These are phyloP conservation scores for Alliaria petiolata DNA, from an alignment of 345 rosid genomes.

Conservation along the genomic window DNA sequence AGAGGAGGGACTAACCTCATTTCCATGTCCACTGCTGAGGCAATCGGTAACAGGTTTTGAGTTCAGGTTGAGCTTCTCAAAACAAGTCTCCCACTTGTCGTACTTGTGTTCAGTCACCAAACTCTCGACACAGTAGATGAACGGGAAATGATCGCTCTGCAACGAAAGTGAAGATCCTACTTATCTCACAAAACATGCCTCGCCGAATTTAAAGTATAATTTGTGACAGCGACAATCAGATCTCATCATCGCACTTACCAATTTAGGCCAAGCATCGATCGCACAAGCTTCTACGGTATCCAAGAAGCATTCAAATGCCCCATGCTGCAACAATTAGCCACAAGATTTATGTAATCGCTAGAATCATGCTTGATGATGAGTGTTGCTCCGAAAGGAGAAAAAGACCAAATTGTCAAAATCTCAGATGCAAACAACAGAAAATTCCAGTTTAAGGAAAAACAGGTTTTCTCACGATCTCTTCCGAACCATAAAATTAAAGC, in stretches of 20 bases:
- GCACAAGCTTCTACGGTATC: conserved; percentile 94
- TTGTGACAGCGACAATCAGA: background rate
- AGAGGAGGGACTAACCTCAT: conserved; percentile 42
- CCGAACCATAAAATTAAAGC: background rate
- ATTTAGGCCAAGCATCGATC: conserved; percentile 60
- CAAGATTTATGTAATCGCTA: background rate
- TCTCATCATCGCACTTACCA: conserved; percentile 43
- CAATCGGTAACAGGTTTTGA: conserved; percentile 58
- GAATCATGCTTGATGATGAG: background rate
- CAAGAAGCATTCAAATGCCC: conserved; percentile 72
- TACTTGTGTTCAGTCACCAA: conserved; percentile 50
- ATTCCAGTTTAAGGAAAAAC: background rate
- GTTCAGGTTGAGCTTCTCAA: conserved; percentile 50
- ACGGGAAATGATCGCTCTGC: conserved; percentile 75
- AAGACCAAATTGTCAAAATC: background rate
- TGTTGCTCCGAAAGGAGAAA: background rate
- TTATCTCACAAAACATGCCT: conserved; percentile 6
- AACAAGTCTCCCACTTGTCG: conserved; percentile 75
- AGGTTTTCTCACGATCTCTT: background rate
- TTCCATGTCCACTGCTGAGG: conserved; percentile 55
- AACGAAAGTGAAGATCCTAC: conserved; percentile 3
- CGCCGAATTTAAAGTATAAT: background rate
- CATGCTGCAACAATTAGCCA: conserved; percentile 58
- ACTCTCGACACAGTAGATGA: conserved; percentile 70
- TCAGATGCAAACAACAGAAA: background rate